Evolutionary conservation across 78 protist genomes (phyloP).

Genomic region (Isochrysis galbana): DNA sequence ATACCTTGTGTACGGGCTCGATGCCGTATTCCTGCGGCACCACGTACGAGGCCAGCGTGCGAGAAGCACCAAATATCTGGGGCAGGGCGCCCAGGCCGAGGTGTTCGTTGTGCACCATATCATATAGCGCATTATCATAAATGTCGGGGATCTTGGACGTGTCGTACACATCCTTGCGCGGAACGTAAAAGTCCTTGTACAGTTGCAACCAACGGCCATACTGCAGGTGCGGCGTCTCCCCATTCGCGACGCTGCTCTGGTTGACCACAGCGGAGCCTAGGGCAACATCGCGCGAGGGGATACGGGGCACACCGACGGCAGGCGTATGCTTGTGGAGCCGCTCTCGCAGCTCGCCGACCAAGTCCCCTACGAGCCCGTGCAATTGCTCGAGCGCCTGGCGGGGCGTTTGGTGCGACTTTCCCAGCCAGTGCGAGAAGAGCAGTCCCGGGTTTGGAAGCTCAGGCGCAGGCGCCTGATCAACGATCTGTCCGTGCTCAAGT

Average conservation of each 20-base stretch:
- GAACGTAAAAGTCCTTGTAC: constrained; percentile 28
- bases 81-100: not conserved
- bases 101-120: constrained; percentile 52
- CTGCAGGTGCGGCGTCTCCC: constrained; percentile 50
- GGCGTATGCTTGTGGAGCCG: no score
- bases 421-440: not conserved
- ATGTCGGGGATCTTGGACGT: constrained; percentile 69
- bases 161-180: constrained; percentile 17
- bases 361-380: not conserved
- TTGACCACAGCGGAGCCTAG: not conserved
- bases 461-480: not conserved
- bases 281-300: not conserved
- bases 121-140: constrained; percentile 59
- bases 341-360: not conserved
- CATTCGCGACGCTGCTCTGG: not conserved
- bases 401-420: not conserved
- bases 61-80: not conserved
- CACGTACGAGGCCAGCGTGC: constrained; percentile 37
- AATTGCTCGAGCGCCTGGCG: not conserved
- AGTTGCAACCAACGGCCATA: constrained; percentile 59
- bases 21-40: constrained; percentile 57
- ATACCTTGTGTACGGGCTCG: constrained; percentile 13
- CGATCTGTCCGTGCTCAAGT: not conserved
- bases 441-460: no score
- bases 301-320: not conserved